phyloP scores from a whole-genome alignment of 495 filamentous ascomycete species.

The Aspergillus cristatus region DNA sequence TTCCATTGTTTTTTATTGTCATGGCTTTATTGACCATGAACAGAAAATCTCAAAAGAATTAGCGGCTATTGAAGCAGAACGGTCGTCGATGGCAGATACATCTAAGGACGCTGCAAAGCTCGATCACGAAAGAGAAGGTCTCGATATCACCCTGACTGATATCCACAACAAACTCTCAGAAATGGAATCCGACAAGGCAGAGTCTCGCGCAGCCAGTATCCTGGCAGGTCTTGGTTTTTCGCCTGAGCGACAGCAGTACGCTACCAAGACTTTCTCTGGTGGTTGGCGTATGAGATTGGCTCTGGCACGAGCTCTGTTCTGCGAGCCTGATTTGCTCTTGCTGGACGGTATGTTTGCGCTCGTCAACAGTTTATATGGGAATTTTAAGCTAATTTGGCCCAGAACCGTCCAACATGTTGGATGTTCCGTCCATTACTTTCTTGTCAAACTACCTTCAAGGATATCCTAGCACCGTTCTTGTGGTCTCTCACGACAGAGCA shows the following conservation, averaged over 20 bases:
- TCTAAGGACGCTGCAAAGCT: conserved; percentile 74
- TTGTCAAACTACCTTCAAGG: conserved; percentile 89
- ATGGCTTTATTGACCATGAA: too few relatives aligned
- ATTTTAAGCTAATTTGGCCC: conserved; percentile 13
- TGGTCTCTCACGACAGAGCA: conserved; percentile 97
- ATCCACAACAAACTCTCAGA: conserved; percentile 88
- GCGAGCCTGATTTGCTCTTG: conserved; percentile 91
- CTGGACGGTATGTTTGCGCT: conserved; percentile 55
- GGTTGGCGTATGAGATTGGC: conserved; percentile 99
- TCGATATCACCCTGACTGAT: conserved; percentile 81
- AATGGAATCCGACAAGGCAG: conserved; percentile 99
- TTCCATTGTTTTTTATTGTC: too few relatives aligned
- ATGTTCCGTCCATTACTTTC: conserved; percentile 99
- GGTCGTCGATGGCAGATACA: conserved; percentile 73
- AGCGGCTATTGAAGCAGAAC: conserved; percentile 67
- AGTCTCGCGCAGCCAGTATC: conserved; percentile 89
- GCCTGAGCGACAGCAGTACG: conserved; percentile 78
- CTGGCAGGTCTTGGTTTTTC: conserved; percentile 97
- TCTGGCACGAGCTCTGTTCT: conserved; percentile 90
- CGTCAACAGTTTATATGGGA: not conserved
- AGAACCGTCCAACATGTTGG: conserved; percentile 99
- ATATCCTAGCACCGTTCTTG: conserved; percentile 91
- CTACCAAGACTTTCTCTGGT: conserved; percentile 97
- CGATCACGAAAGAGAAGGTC: conserved; percentile 78
- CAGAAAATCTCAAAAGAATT: conserved; percentile 80